These are phyloP conservation scores for Fusarium anthophilum DNA, from an alignment of 2,329 filamentous ascomycete species.

Conservation along the genomic window DNA sequence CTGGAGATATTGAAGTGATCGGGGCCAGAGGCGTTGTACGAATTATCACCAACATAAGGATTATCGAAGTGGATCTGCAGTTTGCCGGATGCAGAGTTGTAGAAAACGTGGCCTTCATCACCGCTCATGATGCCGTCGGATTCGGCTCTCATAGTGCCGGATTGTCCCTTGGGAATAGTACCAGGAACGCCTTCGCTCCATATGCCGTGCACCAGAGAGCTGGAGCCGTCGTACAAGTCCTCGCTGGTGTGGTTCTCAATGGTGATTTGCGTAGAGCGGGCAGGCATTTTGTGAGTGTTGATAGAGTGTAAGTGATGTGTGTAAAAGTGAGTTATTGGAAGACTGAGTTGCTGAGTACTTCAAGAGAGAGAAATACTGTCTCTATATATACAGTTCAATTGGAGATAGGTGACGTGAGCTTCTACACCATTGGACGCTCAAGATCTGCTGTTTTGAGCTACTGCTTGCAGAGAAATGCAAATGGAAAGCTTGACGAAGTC, in stretches of 20 bases:
- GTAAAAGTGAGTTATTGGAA: neutral
- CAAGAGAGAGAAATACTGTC: accelerated
- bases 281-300: neutral
- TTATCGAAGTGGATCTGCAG: neutral
- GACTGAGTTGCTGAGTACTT: too few relatives aligned
- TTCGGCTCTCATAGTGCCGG: neutral
- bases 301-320: too few relatives aligned
- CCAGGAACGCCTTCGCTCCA: neutral
- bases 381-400: neutral
- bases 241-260: neutral
- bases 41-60: neutral
- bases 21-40: neutral
- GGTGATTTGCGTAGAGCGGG: neutral
- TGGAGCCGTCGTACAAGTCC: neutral
- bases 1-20: neutral
- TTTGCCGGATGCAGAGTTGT: neutral
- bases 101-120: neutral
- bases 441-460: accelerated
- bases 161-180: neutral
- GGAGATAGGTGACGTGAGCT: accelerated
- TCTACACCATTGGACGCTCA: accelerated
- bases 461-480: accelerated
- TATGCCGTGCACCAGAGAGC: accelerated
- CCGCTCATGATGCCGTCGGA: neutral
- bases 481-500: neutral